phyloP scores from a whole-genome alignment of 148 eudicot genomes.

The Dysphania ambrosioides region DNA sequence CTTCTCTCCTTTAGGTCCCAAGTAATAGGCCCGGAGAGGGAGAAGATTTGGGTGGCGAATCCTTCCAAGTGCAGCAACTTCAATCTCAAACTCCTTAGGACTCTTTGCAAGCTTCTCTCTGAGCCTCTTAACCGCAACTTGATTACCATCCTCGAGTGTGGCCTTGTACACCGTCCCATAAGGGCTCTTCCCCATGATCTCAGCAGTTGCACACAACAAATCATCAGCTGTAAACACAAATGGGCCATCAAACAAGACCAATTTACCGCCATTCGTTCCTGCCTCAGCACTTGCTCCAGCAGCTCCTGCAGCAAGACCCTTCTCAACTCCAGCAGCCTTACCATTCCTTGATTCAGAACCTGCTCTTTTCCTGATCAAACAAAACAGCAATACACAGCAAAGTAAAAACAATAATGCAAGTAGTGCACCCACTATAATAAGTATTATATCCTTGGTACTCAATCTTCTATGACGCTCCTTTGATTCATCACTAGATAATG shows the following conservation, averaged over 20 bases:
- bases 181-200: constrained; percentile 84
- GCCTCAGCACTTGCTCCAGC: constrained; percentile 41
- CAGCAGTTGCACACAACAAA: constrained; percentile 83
- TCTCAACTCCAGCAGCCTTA: constrained; percentile 15
- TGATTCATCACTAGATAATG: constrained; percentile 1
- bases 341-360: constrained; percentile 29
- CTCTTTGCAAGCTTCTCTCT: constrained; percentile 81
- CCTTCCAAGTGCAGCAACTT: constrained; percentile 67
- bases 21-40: constrained; percentile 78
- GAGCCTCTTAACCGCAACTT: constrained; percentile 86
- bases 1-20: constrained; percentile 95
- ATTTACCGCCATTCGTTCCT: constrained; percentile 65
- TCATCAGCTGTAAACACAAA: constrained; percentile 86
- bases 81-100: constrained; percentile 83
- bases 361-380: constrained; percentile 58
- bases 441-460: constrained; percentile 59
- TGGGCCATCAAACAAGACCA: constrained; percentile 87
- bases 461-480: constrained; percentile 25
- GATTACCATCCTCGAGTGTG: constrained; percentile 72
- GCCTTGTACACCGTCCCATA: constrained; percentile 90
- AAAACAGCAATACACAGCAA: constrained; percentile 58
- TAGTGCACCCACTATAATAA: constrained; percentile 57
- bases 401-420: constrained; percentile 48
- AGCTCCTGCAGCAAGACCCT: constrained; percentile 20
- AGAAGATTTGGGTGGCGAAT: constrained; percentile 70